Evolutionary conservation across 2,329 filamentous ascomycete genomes (phyloP), one percentile per base, ranked within the genome.

Genomic region (Claviceps cyperi): DNA sequence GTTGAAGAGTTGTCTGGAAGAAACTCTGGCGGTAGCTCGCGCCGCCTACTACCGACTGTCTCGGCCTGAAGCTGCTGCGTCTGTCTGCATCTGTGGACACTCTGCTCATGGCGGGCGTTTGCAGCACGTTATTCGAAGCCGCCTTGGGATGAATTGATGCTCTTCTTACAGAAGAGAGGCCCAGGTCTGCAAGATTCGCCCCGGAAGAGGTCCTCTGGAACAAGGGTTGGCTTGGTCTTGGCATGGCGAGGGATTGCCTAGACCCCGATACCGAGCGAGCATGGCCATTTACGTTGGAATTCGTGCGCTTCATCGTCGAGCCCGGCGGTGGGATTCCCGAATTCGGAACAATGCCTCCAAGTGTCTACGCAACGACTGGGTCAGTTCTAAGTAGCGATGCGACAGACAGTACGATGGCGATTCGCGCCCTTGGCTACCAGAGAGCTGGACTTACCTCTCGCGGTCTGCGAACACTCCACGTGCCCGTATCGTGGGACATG

Each of bases 251-350:
- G 58, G 90, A 91, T 65, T 94, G 84, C 60, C 86, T 81, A 63
- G 83, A 84, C 62, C 83, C 84, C 54, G 90, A 95, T 59, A 86
- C 79, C 28, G 87, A 88, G 58, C 91, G 87, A 57, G 73, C 80
- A 72, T 94, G 86, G 63, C 83, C 81, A 50, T 80, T 81, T 58
- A 81, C 81, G 13, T 38, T 51, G 2, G 88, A 90, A 62, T 82
- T 92, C 32, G 86, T 85, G 65, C 92, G 86, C 73, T 98, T 98
- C 77, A 98, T 84, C 40, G 89, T 87, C 40, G 91, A 97, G 28
- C 86, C 78, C 8, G 92, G 91, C 69, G 94, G 88, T 19, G 92
- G 92, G 55, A 98, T 86, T 21, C 81, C 80, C 19, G 86, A 85
- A 66, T 89, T 91, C 65, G 83, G 80, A 64, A 81, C 91, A 62